A percentile compares a stretch with the other conserved stretches of the same genome.
These are phyloP conservation scores for Henckelia pumila DNA, from an alignment of 257 asterid genomes.

Conservation along the genomic window DNA sequence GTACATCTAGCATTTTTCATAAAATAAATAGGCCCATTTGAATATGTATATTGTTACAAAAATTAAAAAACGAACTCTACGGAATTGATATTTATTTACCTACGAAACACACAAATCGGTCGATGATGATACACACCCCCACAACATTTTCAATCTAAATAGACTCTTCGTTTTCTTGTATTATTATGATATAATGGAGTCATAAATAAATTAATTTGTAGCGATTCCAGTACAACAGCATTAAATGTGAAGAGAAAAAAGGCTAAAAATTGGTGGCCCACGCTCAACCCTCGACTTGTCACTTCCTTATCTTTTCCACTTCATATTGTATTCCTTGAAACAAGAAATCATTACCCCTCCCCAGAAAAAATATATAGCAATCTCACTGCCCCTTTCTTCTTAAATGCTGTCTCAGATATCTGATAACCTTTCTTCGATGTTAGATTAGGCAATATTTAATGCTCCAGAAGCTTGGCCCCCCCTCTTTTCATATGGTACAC, in stretches of 20 bases:
- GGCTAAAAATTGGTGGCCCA: constrained; percentile 20
- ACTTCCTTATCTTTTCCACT: background rate
- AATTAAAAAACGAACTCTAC: background rate
- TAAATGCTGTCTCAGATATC: constrained; percentile 49
- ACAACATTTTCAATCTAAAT: no score
- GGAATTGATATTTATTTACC: background rate
- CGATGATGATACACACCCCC: no score
- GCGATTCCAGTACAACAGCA: no score
- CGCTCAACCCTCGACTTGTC: constrained; percentile 13
- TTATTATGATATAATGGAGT: no score
- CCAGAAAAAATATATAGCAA: constrained; percentile 27
- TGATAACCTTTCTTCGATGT: constrained; percentile 33
- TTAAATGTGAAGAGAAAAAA: background rate
- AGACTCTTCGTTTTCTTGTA: no score
- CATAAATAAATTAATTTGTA: no score
- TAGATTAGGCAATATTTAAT: constrained; percentile 24
- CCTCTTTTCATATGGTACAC: background rate
- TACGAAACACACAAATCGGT: background rate
- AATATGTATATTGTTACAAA: background rate
- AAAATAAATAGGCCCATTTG: no score
- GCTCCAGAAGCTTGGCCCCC: constrained; percentile 20
- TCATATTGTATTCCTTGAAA: constrained; percentile 32
- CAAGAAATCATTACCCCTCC: constrained; percentile 32
- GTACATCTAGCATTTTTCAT: no score
- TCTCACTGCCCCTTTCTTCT: constrained; percentile 31